Evolutionary conservation across 2,329 filamentous ascomycete genomes (phyloP), one percentile per base, ranked within the genome.

Genomic region (Colletotrichum endophyticum): DNA sequence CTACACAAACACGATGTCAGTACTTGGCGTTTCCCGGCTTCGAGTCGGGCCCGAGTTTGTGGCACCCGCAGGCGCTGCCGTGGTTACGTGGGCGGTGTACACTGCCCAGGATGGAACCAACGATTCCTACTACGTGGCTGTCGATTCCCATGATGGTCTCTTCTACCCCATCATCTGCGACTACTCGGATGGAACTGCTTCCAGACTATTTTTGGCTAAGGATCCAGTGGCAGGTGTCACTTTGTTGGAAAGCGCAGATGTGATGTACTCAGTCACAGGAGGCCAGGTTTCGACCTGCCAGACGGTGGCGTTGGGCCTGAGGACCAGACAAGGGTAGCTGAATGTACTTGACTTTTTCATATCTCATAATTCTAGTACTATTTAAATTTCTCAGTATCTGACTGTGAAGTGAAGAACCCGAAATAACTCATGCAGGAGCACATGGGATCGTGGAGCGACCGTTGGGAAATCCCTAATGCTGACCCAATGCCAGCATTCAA

Each of bases 1-100:
- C 80, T 84, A 84, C 79, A 77, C 75, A 22, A 78, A 84, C 73
- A 81, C 82, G 70, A 85, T 85, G 83, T 71, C 71, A 16, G 70
- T 59, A 7, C 57, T 81, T 8, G 82, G 83, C n/a, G 82, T 85
- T 8, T 82, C 79, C 3, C 81, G 82, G 6, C 77, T 85, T 8
- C 80, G 82, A 8, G 70, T 80, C 36, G 78, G 79, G 15, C 72
- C 79, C 63, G 73, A 74, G 9, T 44, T 64, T 5, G 59, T 75
- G 19, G 75, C 79, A 4, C 81, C 82, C 8, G 67, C 32, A 3
- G 53, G 59, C 4, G 73, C 73, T 7, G 79, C 80, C 6, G 39
- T 78, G 4, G 78, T 82, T 11, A 79, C 79, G 11, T 71, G 79
- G 62, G 74, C 76, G 8, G 78, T 79, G 4, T 74, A 77, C 34